Evolutionary conservation across 768 basidiomycete genomes (phyloP).

Genomic region (Leccinum pellstonianum): DNA sequence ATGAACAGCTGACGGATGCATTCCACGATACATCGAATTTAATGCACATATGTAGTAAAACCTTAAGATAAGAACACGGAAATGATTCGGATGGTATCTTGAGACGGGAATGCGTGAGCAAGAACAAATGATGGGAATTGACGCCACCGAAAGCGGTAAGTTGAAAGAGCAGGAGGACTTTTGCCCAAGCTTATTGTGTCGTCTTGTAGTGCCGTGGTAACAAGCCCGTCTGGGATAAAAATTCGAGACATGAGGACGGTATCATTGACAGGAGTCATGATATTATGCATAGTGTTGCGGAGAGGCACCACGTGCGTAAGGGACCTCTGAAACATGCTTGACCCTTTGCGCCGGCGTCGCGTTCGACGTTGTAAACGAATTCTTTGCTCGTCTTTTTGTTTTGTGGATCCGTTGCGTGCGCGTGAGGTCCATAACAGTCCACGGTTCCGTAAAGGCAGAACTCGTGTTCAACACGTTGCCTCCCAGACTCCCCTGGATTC

Average conservation of each 20-base stretch:
- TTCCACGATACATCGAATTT: slow-evolving; percentile 6
- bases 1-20: slow-evolving; percentile 1
- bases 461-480: slow-evolving; percentile 81
- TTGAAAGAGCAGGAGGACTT: slow-evolving; percentile 17
- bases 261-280: not conserved
- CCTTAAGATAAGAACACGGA: slow-evolving; percentile 6
- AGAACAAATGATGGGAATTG: slow-evolving; percentile 9
- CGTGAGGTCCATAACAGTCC: slow-evolving; percentile 1
- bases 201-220: slow-evolving; percentile 2
- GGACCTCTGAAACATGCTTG: slow-evolving; percentile 1
- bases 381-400: not conserved
- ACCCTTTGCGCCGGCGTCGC: not conserved
- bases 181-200: slow-evolving; percentile 5
- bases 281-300: not conserved
- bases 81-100: not conserved
- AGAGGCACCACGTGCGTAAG: slow-evolving; percentile 10
- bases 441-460: slow-evolving; percentile 37
- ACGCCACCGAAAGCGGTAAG: slow-evolving; percentile 19
- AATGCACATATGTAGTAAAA: slow-evolving; percentile 9
- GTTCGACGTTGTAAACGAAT: slow-evolving; percentile 3
- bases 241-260: slow-evolving; percentile 3
- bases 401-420: not conserved
- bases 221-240: not conserved
- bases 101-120: slow-evolving; percentile 1
- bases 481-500: slow-evolving; percentile 12